phyloP scores from a whole-genome alignment of 345 rosid species.

The Euphorbia pulcherrima region DNA sequence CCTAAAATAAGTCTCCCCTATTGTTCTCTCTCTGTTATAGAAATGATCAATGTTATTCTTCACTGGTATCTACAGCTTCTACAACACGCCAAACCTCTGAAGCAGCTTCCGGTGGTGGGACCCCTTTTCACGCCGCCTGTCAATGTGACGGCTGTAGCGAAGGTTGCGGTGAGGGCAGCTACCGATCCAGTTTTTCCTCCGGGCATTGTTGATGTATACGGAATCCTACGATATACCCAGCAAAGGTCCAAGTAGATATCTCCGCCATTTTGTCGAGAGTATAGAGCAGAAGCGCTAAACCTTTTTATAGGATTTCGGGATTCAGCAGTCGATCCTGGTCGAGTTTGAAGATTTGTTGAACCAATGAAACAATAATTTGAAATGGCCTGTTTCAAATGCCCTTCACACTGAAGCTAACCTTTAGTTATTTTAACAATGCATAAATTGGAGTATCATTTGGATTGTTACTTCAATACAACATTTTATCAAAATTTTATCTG shows the following conservation, averaged over 20 bases:
- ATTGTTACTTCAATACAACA: no score
- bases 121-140: slow-evolving; percentile 56
- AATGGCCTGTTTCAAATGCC: no score
- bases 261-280: background rate
- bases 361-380: background rate
- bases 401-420: no score
- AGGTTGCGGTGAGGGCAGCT: slow-evolving; percentile 55
- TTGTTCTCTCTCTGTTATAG: no score
- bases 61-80: slow-evolving; percentile 32
- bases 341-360: background rate
- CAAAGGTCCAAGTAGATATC: slow-evolving; percentile 38
- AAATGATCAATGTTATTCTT: no score
- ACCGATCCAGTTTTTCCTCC: slow-evolving; percentile 60
- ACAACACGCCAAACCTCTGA: slow-evolving; percentile 47
- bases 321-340: background rate
- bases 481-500: no score
- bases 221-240: slow-evolving; percentile 42
- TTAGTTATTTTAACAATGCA: no score
- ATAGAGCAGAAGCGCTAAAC: background rate
- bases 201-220: slow-evolving; percentile 44
- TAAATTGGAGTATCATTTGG: no score
- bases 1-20: no score
- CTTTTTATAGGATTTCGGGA: background rate
- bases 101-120: slow-evolving; percentile 51
- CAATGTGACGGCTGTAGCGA: slow-evolving; percentile 42